Base-by-base conservation (phyloP, 108 stramenopile species). In the Cyclotella atomus region DNA sequence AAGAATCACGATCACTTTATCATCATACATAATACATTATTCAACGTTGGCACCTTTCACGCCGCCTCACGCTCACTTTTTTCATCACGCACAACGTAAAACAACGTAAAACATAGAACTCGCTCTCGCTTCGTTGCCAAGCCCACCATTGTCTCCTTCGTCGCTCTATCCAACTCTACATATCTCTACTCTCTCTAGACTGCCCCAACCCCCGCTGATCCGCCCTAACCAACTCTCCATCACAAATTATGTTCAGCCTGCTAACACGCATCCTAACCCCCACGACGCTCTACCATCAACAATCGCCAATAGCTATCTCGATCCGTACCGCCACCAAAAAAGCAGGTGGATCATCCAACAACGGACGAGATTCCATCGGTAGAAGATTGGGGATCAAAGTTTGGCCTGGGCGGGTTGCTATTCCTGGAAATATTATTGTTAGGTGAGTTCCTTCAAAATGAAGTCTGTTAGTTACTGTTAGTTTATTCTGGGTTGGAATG, bases 321-420 rank as follows among this genome's bases (percentile, higher is more conserved):
- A 41, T 63, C 25, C 59, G 79, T 55, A 87, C 81, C 68, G 98
- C 98, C 19, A 96, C 97, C 16, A 99, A 99, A 77, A 97, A 97
- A 69, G 93, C 95, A 0, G 97, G 95, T 7, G 99, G 99, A n/a
- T 94, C 93, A 2, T 78, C 92, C 33, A 90, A 82, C 70, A 99
- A 99, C 73, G 97, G 97, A 0, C 85, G 98, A 15, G 97, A 99
- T 79, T 98, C 97, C 3, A 83, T 83, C 24, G 97, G 98, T 16
- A 86, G 95, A 61, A 89, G 99, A 21, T 81, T 98, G 30, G 99
- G 99, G 45, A 87, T 99, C 53, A 99, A 99, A 70, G 84, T 95
- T 3, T 94, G 82, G 47, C 94, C 93, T 27, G 90, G 94, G 21
- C 67, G 55, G 36, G 15, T 67, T 9, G 97, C 93, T 70, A 88